Evolutionary conservation across 768 basidiomycete genomes (phyloP), one percentile per base, ranked within the genome.

Genomic region (Leccinellum albellum): DNA sequence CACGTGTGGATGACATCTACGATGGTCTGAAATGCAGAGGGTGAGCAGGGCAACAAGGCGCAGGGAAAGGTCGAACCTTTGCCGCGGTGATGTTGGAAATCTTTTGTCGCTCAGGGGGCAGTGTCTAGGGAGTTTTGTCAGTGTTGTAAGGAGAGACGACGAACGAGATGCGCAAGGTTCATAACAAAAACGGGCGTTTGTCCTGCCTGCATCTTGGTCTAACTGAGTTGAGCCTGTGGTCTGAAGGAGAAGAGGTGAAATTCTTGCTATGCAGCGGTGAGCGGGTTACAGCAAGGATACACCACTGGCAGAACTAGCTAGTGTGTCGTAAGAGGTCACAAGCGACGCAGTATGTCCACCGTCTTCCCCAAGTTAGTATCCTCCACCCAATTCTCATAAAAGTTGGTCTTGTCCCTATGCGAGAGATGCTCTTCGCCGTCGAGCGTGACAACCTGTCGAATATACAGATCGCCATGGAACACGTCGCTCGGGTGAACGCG

Each of bases 1-100:
- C 97, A 98, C 61, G 97, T 98, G 59, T 96, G 75, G 66, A 98
- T 98, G 6, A 99, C 95, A 80, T 99, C 97, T 60, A 96, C 94
- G 1, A 98, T 94, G 9, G 94, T 97, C 94, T 96, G 56, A 21
- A 50, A 40, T 40, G 15, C 45, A 21, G 3, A 23, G 8, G 13
- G 12, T 55, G 4, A 55, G 47, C 15, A 21, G 2, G 10, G 6
- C 13, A 10, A 10, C 5, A 21, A 12, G 0, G 6, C 0, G 5
- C 17, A 9, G 14, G 13, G 26, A 26, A 17, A 12, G 12, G 23
- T 61, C 81, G 54, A 44, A 93, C 94, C 82, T 98, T 98, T 50
- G 94, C 95, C 9, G 96, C 94, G 1, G 89, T 94, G 75, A 98
- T 98, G 72, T 98, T 98, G 33, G 93, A 94, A 58, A 90, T 87